Evolutionary conservation across 345 rosid genomes (phyloP).

Genomic region (Tarenaya hassleriana): DNA sequence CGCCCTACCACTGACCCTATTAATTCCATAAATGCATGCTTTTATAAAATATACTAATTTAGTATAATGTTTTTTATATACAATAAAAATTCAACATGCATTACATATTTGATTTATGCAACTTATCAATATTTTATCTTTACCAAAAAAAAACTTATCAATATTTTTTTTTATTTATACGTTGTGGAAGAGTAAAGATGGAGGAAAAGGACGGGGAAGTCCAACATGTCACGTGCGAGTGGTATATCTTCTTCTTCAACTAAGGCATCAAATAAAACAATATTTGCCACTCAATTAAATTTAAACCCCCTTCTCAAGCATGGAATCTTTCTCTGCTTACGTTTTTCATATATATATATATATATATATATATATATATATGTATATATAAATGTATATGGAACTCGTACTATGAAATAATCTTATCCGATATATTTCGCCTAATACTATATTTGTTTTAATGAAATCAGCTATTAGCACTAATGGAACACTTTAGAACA

Average conservation of each 20-base stretch:
- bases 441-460: too few species aligned
- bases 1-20: too few species aligned
- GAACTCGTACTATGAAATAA: background rate
- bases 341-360: background rate
- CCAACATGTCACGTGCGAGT: conserved; percentile 16
- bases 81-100: too few species aligned
- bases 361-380: too few species aligned
- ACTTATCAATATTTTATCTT: too few species aligned
- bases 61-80: too few species aligned
- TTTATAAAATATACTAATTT: too few species aligned
- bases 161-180: background rate
- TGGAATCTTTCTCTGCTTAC: conserved; percentile 23
- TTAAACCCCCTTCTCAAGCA: conserved; percentile 22
- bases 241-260: conserved; percentile 27
- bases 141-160: conserved; percentile 3
- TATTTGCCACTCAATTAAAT: conserved; percentile 9
- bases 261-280: conserved; percentile 27
- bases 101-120: too few species aligned
- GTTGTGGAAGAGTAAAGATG: background rate
- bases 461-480: too few species aligned
- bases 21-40: too few species aligned
- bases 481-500: too few species aligned
- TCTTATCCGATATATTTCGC: too few species aligned
- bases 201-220: background rate
- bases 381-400: background rate